phyloP scores from a whole-genome alignment of 2,329 filamentous ascomycete species.

The Dothistroma pini region DNA sequence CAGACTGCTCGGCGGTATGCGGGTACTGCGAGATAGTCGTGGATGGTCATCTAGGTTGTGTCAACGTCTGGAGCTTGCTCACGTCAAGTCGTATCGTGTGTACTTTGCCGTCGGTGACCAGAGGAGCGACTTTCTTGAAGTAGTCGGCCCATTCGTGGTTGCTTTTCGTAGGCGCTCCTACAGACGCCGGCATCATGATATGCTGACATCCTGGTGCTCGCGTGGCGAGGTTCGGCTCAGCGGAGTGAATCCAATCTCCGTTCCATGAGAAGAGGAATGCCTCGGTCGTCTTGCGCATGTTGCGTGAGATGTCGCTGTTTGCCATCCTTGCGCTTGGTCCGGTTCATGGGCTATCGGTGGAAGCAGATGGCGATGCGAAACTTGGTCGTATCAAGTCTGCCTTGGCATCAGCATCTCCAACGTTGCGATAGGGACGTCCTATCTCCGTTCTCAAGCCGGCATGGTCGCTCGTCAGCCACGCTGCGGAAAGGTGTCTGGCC shows the following conservation, averaged over 20 bases:
- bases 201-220: slow-evolving; percentile 20
- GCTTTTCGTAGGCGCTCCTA: slow-evolving; percentile 8
- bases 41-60: slow-evolving; percentile 20
- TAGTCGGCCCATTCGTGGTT: slow-evolving; percentile 18
- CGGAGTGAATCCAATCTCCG: slow-evolving; percentile 17
- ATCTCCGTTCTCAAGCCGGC: too few relatives aligned
- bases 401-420: too few relatives aligned
- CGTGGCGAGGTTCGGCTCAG: slow-evolving; percentile 7
- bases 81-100: neutral
- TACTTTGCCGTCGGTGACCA: slow-evolving; percentile 17
- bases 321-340: neutral
- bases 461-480: too few relatives aligned
- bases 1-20: slow-evolving; percentile 13
- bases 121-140: slow-evolving; percentile 14
- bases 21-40: slow-evolving; percentile 20
- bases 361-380: too few relatives aligned
- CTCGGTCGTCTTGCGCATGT: slow-evolving; percentile 21
- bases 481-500: too few relatives aligned
- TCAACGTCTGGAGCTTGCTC: neutral
- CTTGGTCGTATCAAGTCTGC: too few relatives aligned
- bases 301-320: slow-evolving; percentile 4
- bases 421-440: too few relatives aligned
- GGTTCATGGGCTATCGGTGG: too few relatives aligned
- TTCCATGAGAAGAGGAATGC: slow-evolving; percentile 21
- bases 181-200: slow-evolving; percentile 15